Evolutionary conservation across 306 rosid species (phyloP).

Genomic region (Rosa multiflora): DNA sequence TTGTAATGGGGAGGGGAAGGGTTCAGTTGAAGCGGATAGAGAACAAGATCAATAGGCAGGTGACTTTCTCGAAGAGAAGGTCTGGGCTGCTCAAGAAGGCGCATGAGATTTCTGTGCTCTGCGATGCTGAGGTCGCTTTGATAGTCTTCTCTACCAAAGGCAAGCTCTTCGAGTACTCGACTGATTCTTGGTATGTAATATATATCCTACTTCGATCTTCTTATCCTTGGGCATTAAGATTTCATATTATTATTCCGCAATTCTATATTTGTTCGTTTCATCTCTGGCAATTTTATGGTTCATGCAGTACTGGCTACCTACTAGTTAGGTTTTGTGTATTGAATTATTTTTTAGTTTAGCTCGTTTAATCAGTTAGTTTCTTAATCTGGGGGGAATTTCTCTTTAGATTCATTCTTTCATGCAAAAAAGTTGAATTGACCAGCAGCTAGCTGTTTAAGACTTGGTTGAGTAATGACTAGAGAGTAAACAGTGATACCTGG

Average conservation of each 20-base stretch:
- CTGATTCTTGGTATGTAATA: constrained; percentile 58
- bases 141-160: constrained; percentile 86
- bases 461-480: neutral
- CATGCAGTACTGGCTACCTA: neutral
- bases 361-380: neutral
- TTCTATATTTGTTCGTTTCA: neutral
- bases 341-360: neutral
- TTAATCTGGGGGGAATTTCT: neutral
- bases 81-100: constrained; percentile 89
- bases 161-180: constrained; percentile 72
- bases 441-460: neutral
- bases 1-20: constrained; percentile 76
- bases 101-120: constrained; percentile 84
- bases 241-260: neutral
- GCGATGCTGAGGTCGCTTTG: constrained; percentile 90
- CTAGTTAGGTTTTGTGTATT: neutral
- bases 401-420: neutral
- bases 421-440: neutral
- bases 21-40: constrained; percentile 92
- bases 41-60: constrained; percentile 90
- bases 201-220: neutral
- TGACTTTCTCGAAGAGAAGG: constrained; percentile 85
- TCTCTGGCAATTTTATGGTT: neutral
- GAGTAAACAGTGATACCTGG: neutral
- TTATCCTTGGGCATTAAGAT: neutral